Percentiles rank a stretch among this genome's conserved stretches.
Evolutionary conservation across 148 eudicot genomes (phyloP).

Genomic region (Fagopyrum esculentum): DNA sequence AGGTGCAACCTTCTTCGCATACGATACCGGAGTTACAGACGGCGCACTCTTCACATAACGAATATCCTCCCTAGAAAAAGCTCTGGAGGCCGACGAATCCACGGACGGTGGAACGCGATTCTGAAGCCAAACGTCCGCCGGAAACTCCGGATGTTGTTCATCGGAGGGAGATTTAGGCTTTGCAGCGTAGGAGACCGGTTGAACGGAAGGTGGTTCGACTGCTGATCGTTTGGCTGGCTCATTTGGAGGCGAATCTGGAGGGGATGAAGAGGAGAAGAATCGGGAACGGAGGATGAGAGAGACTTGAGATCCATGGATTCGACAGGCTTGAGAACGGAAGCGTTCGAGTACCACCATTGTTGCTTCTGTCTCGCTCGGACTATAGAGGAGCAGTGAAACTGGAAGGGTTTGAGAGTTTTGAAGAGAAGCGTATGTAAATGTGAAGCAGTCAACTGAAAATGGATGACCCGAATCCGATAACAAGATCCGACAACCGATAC

Average conservation of each 20-base stretch:
- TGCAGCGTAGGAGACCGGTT: slow-evolving; percentile 3
- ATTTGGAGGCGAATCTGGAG: background rate
- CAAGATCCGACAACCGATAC: background rate
- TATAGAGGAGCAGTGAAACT: background rate
- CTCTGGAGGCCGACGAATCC: slow-evolving; percentile 6
- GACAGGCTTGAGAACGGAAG: slow-evolving; percentile 3
- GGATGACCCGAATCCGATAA: slow-evolving; percentile 5
- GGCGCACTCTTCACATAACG: slow-evolving; percentile 58
- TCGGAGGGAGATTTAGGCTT: slow-evolving; percentile 14
- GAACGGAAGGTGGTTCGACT: background rate
- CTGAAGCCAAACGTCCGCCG: background rate
- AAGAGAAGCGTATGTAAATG: background rate
- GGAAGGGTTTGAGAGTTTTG: slow-evolving; percentile 5
- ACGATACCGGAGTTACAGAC: slow-evolving; percentile 32
- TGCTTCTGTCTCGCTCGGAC: background rate
- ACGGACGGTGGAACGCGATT: too few relatives aligned
- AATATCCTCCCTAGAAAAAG: slow-evolving; percentile 56
- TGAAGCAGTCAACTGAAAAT: background rate
- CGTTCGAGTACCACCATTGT: slow-evolving; percentile 14
- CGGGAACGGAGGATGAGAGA: slow-evolving; percentile 12
- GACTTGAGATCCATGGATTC: background rate
- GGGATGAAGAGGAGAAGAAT: background rate
- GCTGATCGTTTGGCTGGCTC: slow-evolving; percentile 17
- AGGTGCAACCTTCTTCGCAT: slow-evolving; percentile 58
- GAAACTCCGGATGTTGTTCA: background rate